A percentile compares a stretch with the other conserved stretches of the same genome.
phyloP scores from a whole-genome alignment of 495 filamentous ascomycete species.

The Acidomyces sp. region DNA sequence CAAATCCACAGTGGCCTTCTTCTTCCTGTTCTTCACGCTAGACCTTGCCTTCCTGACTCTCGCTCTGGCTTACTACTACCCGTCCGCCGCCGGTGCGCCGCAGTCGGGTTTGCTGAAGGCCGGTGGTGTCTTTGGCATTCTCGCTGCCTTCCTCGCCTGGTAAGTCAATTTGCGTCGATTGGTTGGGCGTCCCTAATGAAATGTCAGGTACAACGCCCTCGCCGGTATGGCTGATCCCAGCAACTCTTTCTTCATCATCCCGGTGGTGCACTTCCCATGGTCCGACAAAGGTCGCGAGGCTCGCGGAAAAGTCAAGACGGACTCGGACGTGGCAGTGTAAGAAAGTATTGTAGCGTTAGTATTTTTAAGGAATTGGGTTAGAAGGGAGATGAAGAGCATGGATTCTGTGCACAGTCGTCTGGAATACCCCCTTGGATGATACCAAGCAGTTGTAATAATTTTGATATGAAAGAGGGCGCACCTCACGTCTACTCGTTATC shows the following conservation, averaged over 20 bases:
- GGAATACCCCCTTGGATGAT: too few relatives aligned
- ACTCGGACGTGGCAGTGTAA: too few relatives aligned
- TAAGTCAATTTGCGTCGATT: slow-evolving; percentile 1
- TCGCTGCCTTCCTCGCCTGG: slow-evolving; percentile 88
- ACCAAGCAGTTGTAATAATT: too few relatives aligned
- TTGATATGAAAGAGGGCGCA: too few relatives aligned
- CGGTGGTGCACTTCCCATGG: slow-evolving; percentile 96
- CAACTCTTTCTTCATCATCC: slow-evolving; percentile 91
- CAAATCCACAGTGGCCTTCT: slow-evolving; percentile 91
- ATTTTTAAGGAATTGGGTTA: too few relatives aligned
- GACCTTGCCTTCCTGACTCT: slow-evolving; percentile 88
- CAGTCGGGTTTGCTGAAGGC: slow-evolving; percentile 51
- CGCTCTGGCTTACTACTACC: slow-evolving; percentile 54
- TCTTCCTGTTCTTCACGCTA: slow-evolving; percentile 84
- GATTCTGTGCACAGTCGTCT: too few relatives aligned
- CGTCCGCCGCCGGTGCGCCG: slow-evolving; percentile 30
- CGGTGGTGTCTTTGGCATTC: slow-evolving; percentile 75
- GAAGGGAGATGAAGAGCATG: too few relatives aligned
- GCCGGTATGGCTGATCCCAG: slow-evolving; percentile 80
- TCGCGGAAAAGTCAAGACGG: slow-evolving; percentile 36
- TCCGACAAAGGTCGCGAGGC: slow-evolving; percentile 65
- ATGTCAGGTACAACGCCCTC: slow-evolving; percentile 63
- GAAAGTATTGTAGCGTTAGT: too few relatives aligned
- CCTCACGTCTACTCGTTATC: too few relatives aligned
- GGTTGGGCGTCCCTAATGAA: background rate